Conservation (phyloP, 805 yeast species). For the Yamadazyma endophytica region DNA sequence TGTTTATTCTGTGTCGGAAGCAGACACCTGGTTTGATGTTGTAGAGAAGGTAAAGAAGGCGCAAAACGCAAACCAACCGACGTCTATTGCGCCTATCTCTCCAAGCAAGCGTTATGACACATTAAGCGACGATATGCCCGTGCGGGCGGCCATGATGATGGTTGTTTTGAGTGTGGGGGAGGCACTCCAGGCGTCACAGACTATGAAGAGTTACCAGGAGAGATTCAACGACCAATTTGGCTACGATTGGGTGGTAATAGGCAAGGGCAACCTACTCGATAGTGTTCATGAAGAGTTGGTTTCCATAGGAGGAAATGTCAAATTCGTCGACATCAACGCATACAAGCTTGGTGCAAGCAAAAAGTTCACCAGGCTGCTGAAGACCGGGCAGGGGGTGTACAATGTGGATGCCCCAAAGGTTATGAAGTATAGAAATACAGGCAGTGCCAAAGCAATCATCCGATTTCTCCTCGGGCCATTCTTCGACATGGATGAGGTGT, state of each 20-base stretch:
- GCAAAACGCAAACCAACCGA: no score
- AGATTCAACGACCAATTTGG: conserved; percentile 19
- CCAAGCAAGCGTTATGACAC: no score
- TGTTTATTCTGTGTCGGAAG: conserved; percentile 2
- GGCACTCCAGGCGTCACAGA: conserved; percentile 3
- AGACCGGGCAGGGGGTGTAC: conserved; percentile 1
- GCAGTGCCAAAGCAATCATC: conserved; percentile 17
- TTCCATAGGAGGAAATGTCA: conserved; percentile 14
- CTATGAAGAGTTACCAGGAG: conserved; percentile 13
- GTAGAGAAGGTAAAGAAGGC: no score
- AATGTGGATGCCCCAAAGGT: conserved; percentile 8
- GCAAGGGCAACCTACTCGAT: neutral
- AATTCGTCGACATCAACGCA: conserved; percentile 12
- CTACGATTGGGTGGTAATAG: conserved; percentile 19
- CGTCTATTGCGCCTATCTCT: no score
- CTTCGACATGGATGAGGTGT: conserved; percentile 14
- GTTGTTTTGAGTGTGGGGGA: conserved; percentile 4
- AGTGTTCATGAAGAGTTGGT: conserved; percentile 2
- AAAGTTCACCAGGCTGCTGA: conserved; percentile 13
- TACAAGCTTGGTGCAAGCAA: no score
- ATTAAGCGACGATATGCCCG: conserved; percentile 1
- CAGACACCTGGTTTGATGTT: conserved; percentile 5
- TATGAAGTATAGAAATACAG: conserved; percentile 26
- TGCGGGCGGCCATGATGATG: conserved; percentile 9
- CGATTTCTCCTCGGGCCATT: conserved; percentile 19